phyloP scores from a whole-genome alignment of 2,329 filamentous ascomycete species.

The Laburnicola sp. region DNA sequence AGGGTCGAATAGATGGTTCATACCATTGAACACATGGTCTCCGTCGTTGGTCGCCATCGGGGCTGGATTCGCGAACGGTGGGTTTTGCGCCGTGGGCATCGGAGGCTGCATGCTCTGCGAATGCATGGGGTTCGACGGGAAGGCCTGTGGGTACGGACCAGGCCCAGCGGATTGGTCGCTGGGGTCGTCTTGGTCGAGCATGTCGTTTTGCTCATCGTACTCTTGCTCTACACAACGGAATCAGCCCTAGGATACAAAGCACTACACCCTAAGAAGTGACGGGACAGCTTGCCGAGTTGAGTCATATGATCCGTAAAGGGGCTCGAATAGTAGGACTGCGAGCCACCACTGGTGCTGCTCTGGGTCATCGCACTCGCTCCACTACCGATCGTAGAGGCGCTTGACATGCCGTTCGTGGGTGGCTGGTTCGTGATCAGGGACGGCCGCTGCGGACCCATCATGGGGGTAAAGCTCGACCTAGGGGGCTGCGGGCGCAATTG shows the following conservation, averaged over 20 bases:
- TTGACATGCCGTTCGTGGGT: conserved; percentile 42
- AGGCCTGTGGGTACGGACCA: conserved; percentile 64
- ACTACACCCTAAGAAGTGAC: conserved; percentile 57
- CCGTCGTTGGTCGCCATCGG: conserved; percentile 40
- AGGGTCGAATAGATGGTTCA: conserved; percentile 62
- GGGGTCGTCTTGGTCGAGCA: conserved; percentile 79
- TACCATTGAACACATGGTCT: conserved; percentile 47
- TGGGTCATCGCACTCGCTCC: conserved; percentile 42
- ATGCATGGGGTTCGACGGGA: conserved; percentile 52
- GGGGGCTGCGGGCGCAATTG: conserved; percentile 51
- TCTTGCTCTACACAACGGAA: conserved; percentile 83
- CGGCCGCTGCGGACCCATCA: conserved; percentile 47
- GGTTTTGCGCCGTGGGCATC: conserved; percentile 43
- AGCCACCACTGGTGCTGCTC: conserved; percentile 38
- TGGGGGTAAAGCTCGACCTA: conserved; percentile 52
- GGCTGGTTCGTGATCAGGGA: conserved; percentile 43
- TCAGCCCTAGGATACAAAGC: conserved; percentile 70
- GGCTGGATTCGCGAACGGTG: conserved; percentile 39
- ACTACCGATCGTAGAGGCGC: conserved; percentile 41
- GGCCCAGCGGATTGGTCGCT: conserved; percentile 68
- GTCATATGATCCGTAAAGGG: conserved; percentile 94
- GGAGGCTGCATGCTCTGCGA: conserved; percentile 44
- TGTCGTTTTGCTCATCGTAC: conserved; percentile 87
- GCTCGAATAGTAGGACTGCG: conserved; percentile 72
- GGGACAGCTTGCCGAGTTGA: conserved; percentile 83